Conservation (phyloP, 2,329 filamentous ascomycete genomes). For the Alternaria sp. region DNA sequence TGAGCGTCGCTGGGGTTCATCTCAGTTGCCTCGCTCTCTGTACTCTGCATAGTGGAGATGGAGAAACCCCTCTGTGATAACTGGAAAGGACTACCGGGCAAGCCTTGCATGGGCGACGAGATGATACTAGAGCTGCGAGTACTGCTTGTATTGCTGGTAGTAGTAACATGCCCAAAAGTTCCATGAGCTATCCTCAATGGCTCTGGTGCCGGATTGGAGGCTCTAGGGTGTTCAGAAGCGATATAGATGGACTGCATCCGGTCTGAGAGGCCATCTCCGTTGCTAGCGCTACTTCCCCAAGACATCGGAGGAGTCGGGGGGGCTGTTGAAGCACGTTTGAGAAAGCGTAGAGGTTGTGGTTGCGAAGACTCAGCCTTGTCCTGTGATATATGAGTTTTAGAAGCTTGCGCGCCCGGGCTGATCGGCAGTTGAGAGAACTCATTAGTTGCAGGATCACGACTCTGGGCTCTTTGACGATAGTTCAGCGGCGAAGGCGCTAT, state of each 20-base stretch:
- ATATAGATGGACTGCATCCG: constrained; percentile 22
- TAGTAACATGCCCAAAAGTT: constrained; percentile 17
- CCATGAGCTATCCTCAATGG: constrained; percentile 11
- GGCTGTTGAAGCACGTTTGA: constrained; percentile 8
- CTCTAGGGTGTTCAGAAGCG: constrained; percentile 3
- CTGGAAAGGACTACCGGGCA: constrained; percentile 16
- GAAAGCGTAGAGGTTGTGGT: constrained; percentile 22
- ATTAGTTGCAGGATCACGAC: not conserved
- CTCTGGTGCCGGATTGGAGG: constrained; percentile 8
- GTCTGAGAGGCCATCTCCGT: constrained; percentile 21
- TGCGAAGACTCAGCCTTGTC: not conserved
- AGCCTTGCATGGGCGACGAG: not conserved
- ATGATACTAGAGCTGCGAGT: constrained; percentile 8
- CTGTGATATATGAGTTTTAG: not conserved
- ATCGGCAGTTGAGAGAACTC: not conserved
- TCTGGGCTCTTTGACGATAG: not conserved
- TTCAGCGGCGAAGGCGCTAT: constrained; percentile 5
- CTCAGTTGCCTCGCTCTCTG: constrained; percentile 18
- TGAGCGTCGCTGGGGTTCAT: constrained; percentile 22
- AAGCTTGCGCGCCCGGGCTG: constrained; percentile 8
- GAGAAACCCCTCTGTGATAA: constrained; percentile 19
- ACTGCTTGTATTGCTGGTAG: constrained; percentile 20
- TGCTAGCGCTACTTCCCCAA: constrained; percentile 11
- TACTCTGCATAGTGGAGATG: constrained; percentile 15
- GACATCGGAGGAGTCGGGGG: constrained; percentile 28